Evolutionary conservation across 495 filamentous ascomycete genomes (phyloP), one percentile per base, ranked within the genome.

Genomic region (Trichoderma reesei): DNA sequence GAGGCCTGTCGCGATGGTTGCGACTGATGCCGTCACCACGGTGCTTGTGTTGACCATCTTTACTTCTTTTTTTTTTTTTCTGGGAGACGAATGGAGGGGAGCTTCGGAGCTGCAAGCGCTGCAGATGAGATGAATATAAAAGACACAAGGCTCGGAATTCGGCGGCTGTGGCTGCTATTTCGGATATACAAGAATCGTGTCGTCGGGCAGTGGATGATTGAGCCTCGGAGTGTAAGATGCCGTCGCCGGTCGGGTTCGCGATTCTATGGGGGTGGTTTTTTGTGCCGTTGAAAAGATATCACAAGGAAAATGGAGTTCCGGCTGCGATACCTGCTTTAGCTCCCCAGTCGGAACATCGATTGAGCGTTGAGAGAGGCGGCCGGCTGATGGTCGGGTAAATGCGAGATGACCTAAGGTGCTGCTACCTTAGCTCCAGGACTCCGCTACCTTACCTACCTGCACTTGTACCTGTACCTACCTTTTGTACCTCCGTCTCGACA

Each of bases 1-100:
- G 51, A 91, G 71, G 66, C 90, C 90, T 44, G 90, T 89, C 44
- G 88, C 78, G 64, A 91, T 71, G 26, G 87, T 88, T 74, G 89
- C 90, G 67, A 86, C 83, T 34, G 86, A 84, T 67, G 86, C 85
- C 69, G 88, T 85, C 68, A 88, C 82, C 75, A 94, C 79, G 63
- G 87, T 90, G 60, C 87, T 85, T 62, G 89, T 83, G 70, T 85
- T 79, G 68, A 86, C 79, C 80, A 85, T 86, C 65, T 69, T 76
- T 74, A 73, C n/a, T n/a, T n/a, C n/a, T n/a, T n/a, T n/a, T n/a
- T 26, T 26, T 26, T 26, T 26, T 26, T 26, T 26, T 26, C 26
- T 26, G 26, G 26, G 26, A 26, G 70, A 16, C 51, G 51, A 56
- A 56, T 56, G 51, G 51, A 56, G 51, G 51, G 51, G 51, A 34